phyloP scores from a whole-genome alignment of 345 rosid genomes.

The Leavenworthia alabamica region DNA sequence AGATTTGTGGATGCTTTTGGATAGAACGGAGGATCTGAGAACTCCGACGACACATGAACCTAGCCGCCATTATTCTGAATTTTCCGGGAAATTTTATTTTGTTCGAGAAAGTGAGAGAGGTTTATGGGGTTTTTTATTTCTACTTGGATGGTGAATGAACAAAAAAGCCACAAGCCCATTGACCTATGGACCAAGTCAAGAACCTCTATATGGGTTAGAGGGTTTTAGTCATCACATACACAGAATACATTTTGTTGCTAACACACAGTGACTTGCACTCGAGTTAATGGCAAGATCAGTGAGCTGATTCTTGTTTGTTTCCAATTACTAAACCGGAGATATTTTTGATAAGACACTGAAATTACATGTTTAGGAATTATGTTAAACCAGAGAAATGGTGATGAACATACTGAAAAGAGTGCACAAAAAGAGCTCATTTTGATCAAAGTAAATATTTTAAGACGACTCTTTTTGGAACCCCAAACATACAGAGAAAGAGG shows the following conservation, averaged over 20 bases:
- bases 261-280: background rate
- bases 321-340: background rate
- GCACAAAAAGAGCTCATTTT: conserved; percentile 46
- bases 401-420: conserved; percentile 58
- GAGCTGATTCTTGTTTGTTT: background rate
- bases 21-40: conserved; percentile 36
- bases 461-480: conserved; percentile 21
- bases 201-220: background rate
- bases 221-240: background rate
- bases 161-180: background rate
- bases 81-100: background rate
- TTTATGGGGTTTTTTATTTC: conserved; percentile 16
- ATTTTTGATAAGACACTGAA: background rate
- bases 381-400: conserved; percentile 21
- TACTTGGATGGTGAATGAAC: background rate
- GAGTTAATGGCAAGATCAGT: background rate
- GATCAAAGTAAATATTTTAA: background rate
- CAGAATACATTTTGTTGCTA: background rate
- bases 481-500: conserved; percentile 29
- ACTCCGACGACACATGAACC: conserved; percentile 48
- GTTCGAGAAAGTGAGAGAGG: conserved; percentile 26
- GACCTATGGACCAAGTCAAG: conserved; percentile 2
- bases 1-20: conserved; percentile 17
- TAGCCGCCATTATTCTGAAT: conserved; percentile 46
- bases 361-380: background rate